Evolutionary conservation across 495 filamentous ascomycete species (phyloP), one percentile per base, ranked within the genome.

Genomic region (Tuber borchii): DNA sequence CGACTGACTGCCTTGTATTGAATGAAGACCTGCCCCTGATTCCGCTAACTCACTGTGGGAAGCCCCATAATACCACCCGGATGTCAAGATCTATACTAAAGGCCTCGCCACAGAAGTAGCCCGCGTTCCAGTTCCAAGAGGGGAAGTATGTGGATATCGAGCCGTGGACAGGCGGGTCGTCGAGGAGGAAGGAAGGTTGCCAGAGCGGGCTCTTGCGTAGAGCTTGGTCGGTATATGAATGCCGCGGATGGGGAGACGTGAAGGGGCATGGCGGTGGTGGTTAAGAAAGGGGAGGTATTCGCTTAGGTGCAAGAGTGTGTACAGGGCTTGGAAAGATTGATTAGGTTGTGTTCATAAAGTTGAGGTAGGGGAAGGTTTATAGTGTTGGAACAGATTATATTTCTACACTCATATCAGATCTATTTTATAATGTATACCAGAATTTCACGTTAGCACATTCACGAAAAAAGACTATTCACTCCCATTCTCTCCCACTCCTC

Each of bases 41-140:
- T 76, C 89, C 91, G 0, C 85, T 97, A 19, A 86, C 87, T 40
- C 88, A 86, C 9, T 88, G 92, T 6, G 91, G 90, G 48, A 86
- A 85, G 31, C 91, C 94, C 75, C 7, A 42, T 42, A 40, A 40
- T 88, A 87, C 83, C 91, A 96, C 80, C 89, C 92, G 9, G 86
- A 85, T 8, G 89, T 10, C 9, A 42, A 42, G 40, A 42, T 42
- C 90, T 90, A 96, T 80, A 89, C 97, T 34, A 92, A 97, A 79
- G 90, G 96, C 14, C 85, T 89, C 79, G 94, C 91, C 85, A 97
- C 94, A 43, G 1, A 43, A 12, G 0, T 94, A 97, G 85, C 95
- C 95, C 1, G 93, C 94, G 0, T 97, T 97, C 88, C 94, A 97
- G 84, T 96, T 96, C 85, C 97, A 97, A 85, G 96, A 93, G 0